Conservation (phyloP, 495 filamentous ascomycete species). For the Pseudotulostoma volvatum region DNA sequence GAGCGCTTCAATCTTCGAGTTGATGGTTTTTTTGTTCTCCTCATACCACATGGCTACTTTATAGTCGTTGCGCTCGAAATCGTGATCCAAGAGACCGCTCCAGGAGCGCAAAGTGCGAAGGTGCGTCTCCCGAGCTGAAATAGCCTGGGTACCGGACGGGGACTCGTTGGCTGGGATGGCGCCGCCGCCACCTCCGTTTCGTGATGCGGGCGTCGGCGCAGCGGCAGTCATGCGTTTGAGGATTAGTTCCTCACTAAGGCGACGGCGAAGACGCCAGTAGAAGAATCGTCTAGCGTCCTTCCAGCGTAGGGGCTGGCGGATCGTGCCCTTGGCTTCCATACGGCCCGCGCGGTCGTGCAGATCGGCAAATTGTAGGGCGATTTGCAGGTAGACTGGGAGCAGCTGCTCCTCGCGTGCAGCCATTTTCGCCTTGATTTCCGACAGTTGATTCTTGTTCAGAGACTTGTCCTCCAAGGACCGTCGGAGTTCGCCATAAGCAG, state of each 20-base stretch:
- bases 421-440: slow-evolving; percentile 72
- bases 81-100: slow-evolving; percentile 46
- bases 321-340: slow-evolving; percentile 94
- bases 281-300: slow-evolving; percentile 90
- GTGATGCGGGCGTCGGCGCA: slow-evolving; percentile 17
- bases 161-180: slow-evolving; percentile 18
- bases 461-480: slow-evolving; percentile 51
- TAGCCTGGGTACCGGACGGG: slow-evolving; percentile 10
- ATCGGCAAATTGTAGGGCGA: slow-evolving; percentile 88
- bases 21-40: slow-evolving; percentile 71
- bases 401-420: slow-evolving; percentile 73
- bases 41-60: slow-evolving; percentile 94
- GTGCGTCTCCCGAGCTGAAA: slow-evolving; percentile 40
- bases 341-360: slow-evolving; percentile 93
- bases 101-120: slow-evolving; percentile 59
- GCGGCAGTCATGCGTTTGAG: slow-evolving; percentile 67
- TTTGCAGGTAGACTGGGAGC: slow-evolving; percentile 81
- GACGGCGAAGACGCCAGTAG: slow-evolving; percentile 97
- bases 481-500: slow-evolving; percentile 66
- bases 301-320: slow-evolving; percentile 73
- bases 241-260: slow-evolving; percentile 92
- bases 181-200: slow-evolving; percentile 13
- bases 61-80: slow-evolving; percentile 59
- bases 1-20: slow-evolving; percentile 61
- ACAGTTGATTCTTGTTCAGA: slow-evolving; percentile 54